Base-by-base conservation (phyloP, 306 rosid genomes). In the Vachellia collinsii region DNA sequence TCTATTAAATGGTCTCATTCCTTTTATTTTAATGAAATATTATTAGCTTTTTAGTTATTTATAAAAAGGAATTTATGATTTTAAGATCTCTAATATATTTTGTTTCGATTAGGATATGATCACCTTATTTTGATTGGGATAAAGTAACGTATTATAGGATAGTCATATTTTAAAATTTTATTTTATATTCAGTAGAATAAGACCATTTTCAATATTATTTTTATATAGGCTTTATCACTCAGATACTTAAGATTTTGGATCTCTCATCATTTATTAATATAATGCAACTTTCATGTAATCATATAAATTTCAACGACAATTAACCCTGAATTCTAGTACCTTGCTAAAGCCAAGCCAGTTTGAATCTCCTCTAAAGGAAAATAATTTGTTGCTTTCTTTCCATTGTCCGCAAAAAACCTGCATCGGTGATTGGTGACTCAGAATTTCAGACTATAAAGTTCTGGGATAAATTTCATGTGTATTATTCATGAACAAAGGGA, bases 301-400 rank as follows among this genome's bases (percentile, higher is more conserved):
- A 11, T 20, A 23, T 1, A 59, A 23, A 7, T 59, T 59, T 22
- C 3, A 20, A 59, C 17, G 37, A 20, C 23, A 22, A 59, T 22
- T 25, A 22, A 23, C 16, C 16, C 6, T 22, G 65, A 59, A 59
- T 22, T 58, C 14, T 59, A 69, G 64, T 89, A 92, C 98, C 98
- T 94, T 94, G 79, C 91, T 84, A 84, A 94, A 94, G 22, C 98
- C 98, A 81, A 94, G 97, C 98, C 98, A 94, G 74, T 92, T 94
- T 29, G 98, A 94, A 78, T 94, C 98, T 81, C 98, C 98, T 84
- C 97, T 89, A 81, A 87, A 90, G 43, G 98, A 91, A 87, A 87
- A 88, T 69, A 84, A 72, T 70, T 90, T 92, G 38, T 47, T 70
- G 75, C 63, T 77, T 37, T 90, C 90, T 88, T 89, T 90, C 98